phyloP scores from a whole-genome alignment of 768 basidiomycete species.

The Megacollybia marginata region DNA sequence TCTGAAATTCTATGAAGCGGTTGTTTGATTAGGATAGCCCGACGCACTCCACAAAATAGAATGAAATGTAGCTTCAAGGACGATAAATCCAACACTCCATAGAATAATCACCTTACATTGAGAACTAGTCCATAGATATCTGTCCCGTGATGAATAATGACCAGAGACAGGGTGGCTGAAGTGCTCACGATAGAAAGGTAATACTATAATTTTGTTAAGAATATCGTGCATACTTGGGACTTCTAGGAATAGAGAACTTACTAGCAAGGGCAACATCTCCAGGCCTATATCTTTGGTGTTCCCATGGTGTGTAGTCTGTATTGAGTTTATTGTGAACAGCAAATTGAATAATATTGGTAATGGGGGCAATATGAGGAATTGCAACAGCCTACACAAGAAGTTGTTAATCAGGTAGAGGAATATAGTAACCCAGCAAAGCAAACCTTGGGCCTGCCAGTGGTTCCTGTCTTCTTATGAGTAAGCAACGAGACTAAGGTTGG shows the following conservation, averaged over 20 bases:
- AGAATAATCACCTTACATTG: constrained; percentile 29
- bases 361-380: constrained; percentile 50
- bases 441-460: constrained; percentile 71
- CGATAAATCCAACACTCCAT: background rate
- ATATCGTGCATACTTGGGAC: background rate
- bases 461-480: constrained; percentile 26
- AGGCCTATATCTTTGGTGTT: constrained; percentile 46
- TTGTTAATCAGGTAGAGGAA: background rate
- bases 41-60: constrained; percentile 42
- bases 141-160: constrained; percentile 4
- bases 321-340: constrained; percentile 46
- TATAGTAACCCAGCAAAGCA: background rate
- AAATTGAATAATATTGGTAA: constrained; percentile 57
- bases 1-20: constrained; percentile 15
- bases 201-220: constrained; percentile 26
- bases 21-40: no score
- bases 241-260: constrained; percentile 15
- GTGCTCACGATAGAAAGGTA: constrained; percentile 55
- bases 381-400: constrained; percentile 40
- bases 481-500: background rate
- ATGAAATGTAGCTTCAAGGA: constrained; percentile 43
- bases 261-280: constrained; percentile 59
- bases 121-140: constrained; percentile 66
- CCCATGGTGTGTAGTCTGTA: constrained; percentile 32
- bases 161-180: background rate